These are phyloP conservation scores for Tricharina praecox DNA, from an alignment of 495 filamentous ascomycete species.

Conservation along the genomic window DNA sequence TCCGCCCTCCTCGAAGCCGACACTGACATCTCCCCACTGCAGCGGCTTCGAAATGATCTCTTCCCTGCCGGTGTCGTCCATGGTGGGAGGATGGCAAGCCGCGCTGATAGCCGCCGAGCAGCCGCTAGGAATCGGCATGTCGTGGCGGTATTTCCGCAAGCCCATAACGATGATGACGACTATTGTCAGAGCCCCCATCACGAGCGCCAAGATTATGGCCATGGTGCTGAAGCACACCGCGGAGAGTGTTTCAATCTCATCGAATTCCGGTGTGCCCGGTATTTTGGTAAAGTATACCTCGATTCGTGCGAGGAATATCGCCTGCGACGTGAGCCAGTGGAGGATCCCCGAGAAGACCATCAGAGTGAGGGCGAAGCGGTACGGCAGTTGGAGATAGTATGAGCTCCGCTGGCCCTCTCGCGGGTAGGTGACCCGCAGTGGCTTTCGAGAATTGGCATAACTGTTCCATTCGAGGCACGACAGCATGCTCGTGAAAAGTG, in stretches of 20 bases:
- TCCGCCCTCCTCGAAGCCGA: no score
- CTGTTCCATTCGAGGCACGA: slow-evolving; percentile 25
- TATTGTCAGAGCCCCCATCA: background rate
- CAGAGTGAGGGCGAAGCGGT: slow-evolving; percentile 29
- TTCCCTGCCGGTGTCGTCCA: no score
- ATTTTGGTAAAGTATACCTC: background rate
- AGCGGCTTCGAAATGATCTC: background rate
- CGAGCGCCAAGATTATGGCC: background rate
- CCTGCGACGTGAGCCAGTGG: slow-evolving; percentile 33
- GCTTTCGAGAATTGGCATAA: slow-evolving; percentile 4
- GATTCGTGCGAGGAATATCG: slow-evolving; percentile 28
- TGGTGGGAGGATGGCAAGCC: slow-evolving; percentile 10
- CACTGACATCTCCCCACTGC: slow-evolving; percentile 4
- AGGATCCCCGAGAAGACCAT: slow-evolving; percentile 18
- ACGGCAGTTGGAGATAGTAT: slow-evolving; percentile 31
- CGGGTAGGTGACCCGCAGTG: slow-evolving; percentile 28
- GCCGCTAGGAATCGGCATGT: slow-evolving; percentile 3
- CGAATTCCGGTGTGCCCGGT: no score
- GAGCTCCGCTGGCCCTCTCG: slow-evolving; percentile 27
- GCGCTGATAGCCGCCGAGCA: slow-evolving; percentile 12
- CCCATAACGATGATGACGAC: background rate
- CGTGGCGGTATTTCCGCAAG: background rate
- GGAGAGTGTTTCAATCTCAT: background rate
- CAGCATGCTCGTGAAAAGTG: slow-evolving; percentile 31
- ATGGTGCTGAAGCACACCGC: background rate